Evolutionary conservation across 2,329 filamentous ascomycete species (phyloP), one percentile per base, ranked within the genome.

Genomic region (Arthrobotrys entomopaga): DNA sequence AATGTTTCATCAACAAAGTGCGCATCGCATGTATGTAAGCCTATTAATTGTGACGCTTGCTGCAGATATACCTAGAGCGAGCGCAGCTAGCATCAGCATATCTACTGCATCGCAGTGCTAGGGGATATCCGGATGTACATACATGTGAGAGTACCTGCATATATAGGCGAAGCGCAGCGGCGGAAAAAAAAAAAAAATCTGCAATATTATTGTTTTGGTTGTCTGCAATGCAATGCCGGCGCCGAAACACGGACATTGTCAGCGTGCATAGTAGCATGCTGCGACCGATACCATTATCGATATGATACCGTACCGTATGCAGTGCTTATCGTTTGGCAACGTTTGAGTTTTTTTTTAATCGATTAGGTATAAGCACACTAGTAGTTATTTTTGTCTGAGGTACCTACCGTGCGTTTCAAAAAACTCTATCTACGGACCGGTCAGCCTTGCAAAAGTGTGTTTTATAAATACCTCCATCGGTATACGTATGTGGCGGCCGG

Each of bases 251-350:
- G 54, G 48, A 56, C n/a, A n/a, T 34, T 56, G 60, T 53, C 59
- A 65, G 46, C 43, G 16, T 34, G 5, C 10, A 10, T 34, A n/a
- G n/a, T n/a, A n/a, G 29, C 10, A 10, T 52, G 56, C 53, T 60
- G 58, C 56, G 52, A 61, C 50, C 26, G 65, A 50, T 58, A 49
- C 34, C 64, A 60, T 74, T 74, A 74, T 74, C 70, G 70, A 74
- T 74, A 74, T 67, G 70, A 74, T 74, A 74, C 64, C 63, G 61
- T 65, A 66, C 69, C 61, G 50, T 40, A 10, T 46, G 26, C 29
- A 13, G 24, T 34, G 29, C 48, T 34, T 49, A 60, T 38, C 24
- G 24, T 50, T 29, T 52, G 29, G 29, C 29, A 34, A 10, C 29
- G 29, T 34, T n/a, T 22, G n/a, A 22, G 11, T 20, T 19, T n/a